Evolutionary conservation across 2,329 filamentous ascomycete genomes (phyloP), one percentile per base, ranked within the genome.

Genomic region (Penicillium sp.): DNA sequence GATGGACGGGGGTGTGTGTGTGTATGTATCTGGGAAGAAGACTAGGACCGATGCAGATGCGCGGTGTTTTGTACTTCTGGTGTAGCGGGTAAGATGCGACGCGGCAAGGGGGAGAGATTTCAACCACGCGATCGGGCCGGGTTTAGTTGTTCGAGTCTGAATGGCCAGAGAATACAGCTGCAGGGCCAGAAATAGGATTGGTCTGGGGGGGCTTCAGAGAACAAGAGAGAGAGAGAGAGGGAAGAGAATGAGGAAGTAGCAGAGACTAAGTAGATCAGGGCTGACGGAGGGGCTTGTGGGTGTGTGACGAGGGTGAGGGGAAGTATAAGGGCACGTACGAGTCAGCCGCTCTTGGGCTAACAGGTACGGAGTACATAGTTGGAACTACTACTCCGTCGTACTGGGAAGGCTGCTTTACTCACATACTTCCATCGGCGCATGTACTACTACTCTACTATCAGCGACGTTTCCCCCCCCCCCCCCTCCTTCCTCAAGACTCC

Each of bases 11-110:
- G 5, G 30, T 11, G 30, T 33, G 30, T 33, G 30, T 33, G 52
- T 45, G 33, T 49, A 48, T 58, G 55, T 52, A 56, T 60, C 51
- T 40, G 42, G 43, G 53, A 45, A 66, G 51, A 61, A 51, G 51
- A 42, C 51, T 46, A 19, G 16, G 42, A 65, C 35, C n/a, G 51
- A 42, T 40, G 57, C 57, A 58, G 58, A 53, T 63, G 60, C 63
- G 61, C 65, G 63, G 58, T 52, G 52, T 42, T 26, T 53, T 35
- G 52, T 54, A 45, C 52, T 55, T 61, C 40, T 22, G 25, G 40
- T 58, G 59, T 61, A 56, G 62, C 59, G 63, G 61, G 61, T 65
- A 40, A 52, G 52, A 56, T 61, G 65, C 65, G 65, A 67, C 63
- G 65, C 66, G 65, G 64, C 49, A 68, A 68, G 66, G 65, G 60